phyloP scores from a whole-genome alignment of 2,329 filamentous ascomycete genomes.

The Ophiostoma triangulosporum region DNA sequence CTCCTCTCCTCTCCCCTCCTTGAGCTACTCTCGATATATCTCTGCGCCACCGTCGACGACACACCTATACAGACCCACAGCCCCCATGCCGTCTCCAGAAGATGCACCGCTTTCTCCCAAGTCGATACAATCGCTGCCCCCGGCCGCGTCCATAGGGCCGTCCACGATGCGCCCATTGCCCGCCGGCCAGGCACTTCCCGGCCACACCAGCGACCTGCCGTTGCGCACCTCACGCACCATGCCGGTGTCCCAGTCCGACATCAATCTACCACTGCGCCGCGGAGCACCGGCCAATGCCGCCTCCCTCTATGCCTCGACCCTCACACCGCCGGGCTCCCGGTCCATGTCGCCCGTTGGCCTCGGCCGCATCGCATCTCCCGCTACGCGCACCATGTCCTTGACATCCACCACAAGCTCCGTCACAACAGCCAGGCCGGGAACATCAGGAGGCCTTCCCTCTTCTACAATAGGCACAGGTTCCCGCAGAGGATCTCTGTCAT shows the following conservation, averaged over 20 bases:
- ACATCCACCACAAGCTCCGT: constrained; percentile 18
- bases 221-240: constrained; percentile 15
- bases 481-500: neutral
- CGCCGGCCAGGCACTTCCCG: constrained; percentile 16
- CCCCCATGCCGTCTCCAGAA: constrained; percentile 53
- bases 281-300: constrained; percentile 45
- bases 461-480: neutral
- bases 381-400: constrained; percentile 33
- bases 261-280: constrained; percentile 35
- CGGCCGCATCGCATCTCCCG: constrained; percentile 35
- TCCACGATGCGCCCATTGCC: constrained; percentile 49
- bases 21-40: neutral
- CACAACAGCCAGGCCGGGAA: constrained; percentile 15
- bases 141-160: constrained; percentile 44
- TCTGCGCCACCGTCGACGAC: neutral
- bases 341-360: constrained; percentile 50
- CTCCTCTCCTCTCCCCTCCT: neutral
- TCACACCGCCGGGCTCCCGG: constrained; percentile 54
- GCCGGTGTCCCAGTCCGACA: constrained; percentile 37
- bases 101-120: constrained; percentile 51
- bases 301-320: constrained; percentile 49
- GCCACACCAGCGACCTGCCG: neutral
- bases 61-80: constrained; percentile 11
- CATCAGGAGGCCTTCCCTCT: neutral
- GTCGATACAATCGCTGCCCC: constrained; percentile 57